Evolutionary conservation across 106 monocot genomes (phyloP).

Genomic region (Phalaenopsis aphrodite): DNA sequence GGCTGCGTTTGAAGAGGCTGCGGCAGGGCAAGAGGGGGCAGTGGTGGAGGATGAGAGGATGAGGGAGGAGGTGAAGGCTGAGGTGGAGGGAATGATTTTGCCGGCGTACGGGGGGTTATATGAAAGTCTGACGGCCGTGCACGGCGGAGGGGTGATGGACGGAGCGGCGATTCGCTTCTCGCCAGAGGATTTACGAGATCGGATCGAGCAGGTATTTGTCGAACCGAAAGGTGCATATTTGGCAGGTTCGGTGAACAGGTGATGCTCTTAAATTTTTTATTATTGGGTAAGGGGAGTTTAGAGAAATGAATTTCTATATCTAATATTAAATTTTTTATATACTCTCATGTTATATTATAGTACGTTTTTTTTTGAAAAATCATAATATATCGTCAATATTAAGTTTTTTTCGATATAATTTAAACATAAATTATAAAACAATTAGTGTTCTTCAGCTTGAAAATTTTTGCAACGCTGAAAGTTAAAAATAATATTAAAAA

Average conservation of each 20-base stretch:
- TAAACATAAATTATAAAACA: too few relatives aligned
- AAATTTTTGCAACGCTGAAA: too few relatives aligned
- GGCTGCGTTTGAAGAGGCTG: conserved; percentile 30
- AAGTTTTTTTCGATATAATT: too few relatives aligned
- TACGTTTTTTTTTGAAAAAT: too few relatives aligned
- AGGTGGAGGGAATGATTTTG: conserved; percentile 11
- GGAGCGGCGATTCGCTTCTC: conserved; percentile 6
- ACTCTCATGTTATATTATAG: too few relatives aligned
- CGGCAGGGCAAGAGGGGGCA: conserved; percentile 2
- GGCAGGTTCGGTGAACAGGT: not conserved
- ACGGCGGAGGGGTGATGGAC: not conserved
- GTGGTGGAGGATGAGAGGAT: conserved; percentile 27
- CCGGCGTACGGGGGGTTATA: conserved; percentile 15
- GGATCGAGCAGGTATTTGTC: not conserved
- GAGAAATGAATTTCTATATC: too few relatives aligned
- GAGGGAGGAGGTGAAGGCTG: conserved; percentile 27
- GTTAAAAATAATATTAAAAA: too few relatives aligned
- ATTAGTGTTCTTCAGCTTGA: too few relatives aligned
- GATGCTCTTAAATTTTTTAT: too few relatives aligned
- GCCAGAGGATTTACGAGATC: conserved; percentile 5
- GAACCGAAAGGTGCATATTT: not conserved
- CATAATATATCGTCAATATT: too few relatives aligned
- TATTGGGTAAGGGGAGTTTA: too few relatives aligned
- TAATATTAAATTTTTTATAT: too few relatives aligned
- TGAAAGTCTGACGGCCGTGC: not conserved